Base-by-base conservation (phyloP, 352 stramenopile genomes). In the Pythium aquatile region DNA sequence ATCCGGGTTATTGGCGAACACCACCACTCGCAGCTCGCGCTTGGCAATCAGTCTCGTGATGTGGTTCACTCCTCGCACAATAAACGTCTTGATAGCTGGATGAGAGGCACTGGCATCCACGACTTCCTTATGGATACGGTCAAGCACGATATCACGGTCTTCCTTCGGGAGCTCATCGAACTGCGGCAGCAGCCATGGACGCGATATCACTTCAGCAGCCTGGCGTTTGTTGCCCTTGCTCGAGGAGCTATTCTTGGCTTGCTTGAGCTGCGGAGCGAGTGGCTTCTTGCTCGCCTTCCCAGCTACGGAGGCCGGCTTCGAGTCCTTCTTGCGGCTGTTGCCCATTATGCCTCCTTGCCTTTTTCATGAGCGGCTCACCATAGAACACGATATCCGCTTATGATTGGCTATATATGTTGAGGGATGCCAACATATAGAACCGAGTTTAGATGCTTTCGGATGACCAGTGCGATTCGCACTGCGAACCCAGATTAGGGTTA, bases 91-190 rank as follows among this genome's bases (percentile, higher is more conserved):
- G 74, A 76, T 58, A 32, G 57, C 51, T 60, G 58, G 30, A 75
- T 48, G 26, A 8, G 2, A 13, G 13, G 39, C 33, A 28, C 52
- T 63, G 5, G 56, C 35, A 26, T 69, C 70, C 16, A 69, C 63
- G 33, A 93, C 73, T 61, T 93, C 84, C 58, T 87, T 90, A 52
- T 78, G 58, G 55, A 93, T 68, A 16, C 82, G 79, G 53, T 86
- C 80, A n/a, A 93, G 64, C 55, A 93, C 82, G 44, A 93, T 93
- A 54, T 91, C 84, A 47, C 82, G 82, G 33, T 89, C 81, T 49
- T 93, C 84, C 60, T 88, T 88, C 7, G 72, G 6, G 16, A 93
- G 68, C 62, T 89, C 81, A 39, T 78, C 65, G 48, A 81, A 88
- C 67, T 91, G 84, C 55, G 76, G 58, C 5, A 68, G 8, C 20